These are phyloP conservation scores for Pseudocercospora vitis DNA, from an alignment of 2,329 filamentous ascomycete species.

Conservation along the genomic window DNA sequence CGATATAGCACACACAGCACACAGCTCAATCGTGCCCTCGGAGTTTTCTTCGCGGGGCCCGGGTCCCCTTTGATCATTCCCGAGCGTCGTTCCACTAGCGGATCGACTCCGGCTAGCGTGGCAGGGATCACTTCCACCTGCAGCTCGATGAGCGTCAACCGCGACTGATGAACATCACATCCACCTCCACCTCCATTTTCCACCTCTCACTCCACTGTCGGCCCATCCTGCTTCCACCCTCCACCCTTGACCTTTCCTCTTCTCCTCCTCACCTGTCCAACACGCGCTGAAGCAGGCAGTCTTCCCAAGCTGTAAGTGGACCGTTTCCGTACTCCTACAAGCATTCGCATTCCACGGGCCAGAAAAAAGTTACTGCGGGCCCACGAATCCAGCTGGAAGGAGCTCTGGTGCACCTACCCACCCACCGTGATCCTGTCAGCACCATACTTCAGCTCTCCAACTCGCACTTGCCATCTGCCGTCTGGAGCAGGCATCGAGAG, in stretches of 20 bases:
- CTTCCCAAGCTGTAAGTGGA: conserved; percentile 2
- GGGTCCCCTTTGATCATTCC: conserved; percentile 6
- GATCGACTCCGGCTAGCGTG: conserved; percentile 3
- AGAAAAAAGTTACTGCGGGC: conserved; percentile 3
- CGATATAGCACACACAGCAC: conserved; percentile 9
- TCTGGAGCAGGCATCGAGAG: background rate
- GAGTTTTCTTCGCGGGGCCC: conserved; percentile 6
- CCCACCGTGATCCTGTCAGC: background rate
- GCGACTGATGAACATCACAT: background rate
- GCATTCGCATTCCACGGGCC: background rate
- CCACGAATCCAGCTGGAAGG: background rate
- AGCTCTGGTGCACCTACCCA: background rate
- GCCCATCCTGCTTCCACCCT: background rate
- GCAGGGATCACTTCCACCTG: conserved; percentile 4
- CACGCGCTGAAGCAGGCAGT: background rate
- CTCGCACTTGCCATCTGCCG: background rate
- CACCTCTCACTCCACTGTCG: background rate
- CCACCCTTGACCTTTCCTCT: background rate
- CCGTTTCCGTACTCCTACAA: background rate
- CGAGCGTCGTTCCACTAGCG: conserved; percentile 3
- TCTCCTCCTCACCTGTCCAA: background rate
- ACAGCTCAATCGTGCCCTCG: background rate
- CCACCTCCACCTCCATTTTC: background rate
- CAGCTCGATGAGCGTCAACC: conserved; percentile 7
- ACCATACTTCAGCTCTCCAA: background rate